Conservation (phyloP, 2,329 filamentous ascomycete species). For the Allantophomopsis cytisporea region DNA sequence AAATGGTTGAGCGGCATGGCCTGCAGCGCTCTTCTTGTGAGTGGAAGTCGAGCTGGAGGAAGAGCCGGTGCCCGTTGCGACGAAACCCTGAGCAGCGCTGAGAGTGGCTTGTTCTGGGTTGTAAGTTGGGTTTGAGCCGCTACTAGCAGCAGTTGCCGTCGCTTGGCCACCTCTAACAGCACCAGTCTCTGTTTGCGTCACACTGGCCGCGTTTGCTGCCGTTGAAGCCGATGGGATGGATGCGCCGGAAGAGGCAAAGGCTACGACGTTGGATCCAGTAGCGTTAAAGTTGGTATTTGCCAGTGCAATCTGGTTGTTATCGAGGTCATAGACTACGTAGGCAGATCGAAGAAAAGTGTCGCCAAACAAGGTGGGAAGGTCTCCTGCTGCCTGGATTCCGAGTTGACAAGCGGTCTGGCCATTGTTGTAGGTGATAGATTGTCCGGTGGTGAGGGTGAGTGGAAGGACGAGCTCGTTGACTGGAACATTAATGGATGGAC, state of each 20-base stretch:
- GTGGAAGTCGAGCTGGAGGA: slow-evolving; percentile 3
- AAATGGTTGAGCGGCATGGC: slow-evolving; percentile 11
- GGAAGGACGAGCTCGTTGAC: slow-evolving; percentile 30
- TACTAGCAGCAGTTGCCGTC: background rate
- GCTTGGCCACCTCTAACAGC: slow-evolving; percentile 1
- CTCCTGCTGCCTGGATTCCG: slow-evolving; percentile 29
- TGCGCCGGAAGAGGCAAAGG: slow-evolving; percentile 2
- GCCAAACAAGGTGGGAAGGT: slow-evolving; percentile 24
- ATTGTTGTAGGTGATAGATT: slow-evolving; percentile 13
- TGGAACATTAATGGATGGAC: slow-evolving; percentile 28
- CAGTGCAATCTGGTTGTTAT: slow-evolving; percentile 33
- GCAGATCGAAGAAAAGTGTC: slow-evolving; percentile 39
- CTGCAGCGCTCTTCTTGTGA: slow-evolving; percentile 12
- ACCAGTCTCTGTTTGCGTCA: slow-evolving; percentile 2
- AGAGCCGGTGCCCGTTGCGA: background rate
- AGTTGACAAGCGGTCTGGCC: slow-evolving; percentile 33
- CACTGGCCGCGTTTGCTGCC: background rate
- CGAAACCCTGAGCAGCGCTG: slow-evolving; percentile 14
- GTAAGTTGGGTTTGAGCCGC: slow-evolving; percentile 6
- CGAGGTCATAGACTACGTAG: slow-evolving; percentile 39
- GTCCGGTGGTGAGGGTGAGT: slow-evolving; percentile 16
- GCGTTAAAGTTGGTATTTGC: slow-evolving; percentile 32
- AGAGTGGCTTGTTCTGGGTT: slow-evolving; percentile 13
- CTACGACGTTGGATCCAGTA: slow-evolving; percentile 9
- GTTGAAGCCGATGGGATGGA: background rate